A percentile compares a stretch with the other conserved stretches of the same genome.
Conservation (phyloP, 352 stramenopile species). For the Ophiocytium majus region DNA sequence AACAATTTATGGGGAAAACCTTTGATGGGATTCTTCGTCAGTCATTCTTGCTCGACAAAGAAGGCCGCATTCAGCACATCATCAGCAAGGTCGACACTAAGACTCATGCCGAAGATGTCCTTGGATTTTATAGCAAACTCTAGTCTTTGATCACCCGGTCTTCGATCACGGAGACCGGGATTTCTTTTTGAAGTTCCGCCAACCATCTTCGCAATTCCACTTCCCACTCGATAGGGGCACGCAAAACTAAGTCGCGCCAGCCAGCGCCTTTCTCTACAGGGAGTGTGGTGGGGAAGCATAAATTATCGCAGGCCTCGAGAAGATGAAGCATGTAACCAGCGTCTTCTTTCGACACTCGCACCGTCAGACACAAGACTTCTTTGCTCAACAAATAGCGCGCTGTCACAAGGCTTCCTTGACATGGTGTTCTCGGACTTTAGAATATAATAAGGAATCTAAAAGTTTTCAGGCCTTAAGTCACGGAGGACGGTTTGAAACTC, state of each 20-base stretch:
- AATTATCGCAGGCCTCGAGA: background rate
- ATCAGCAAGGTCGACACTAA: background rate
- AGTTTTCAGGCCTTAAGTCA: background rate
- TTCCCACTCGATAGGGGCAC: background rate
- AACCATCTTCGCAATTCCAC: background rate
- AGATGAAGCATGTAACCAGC: background rate
- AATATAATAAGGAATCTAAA: slow-evolving; percentile 5
- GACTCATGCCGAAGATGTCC: background rate
- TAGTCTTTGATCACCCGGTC: background rate
- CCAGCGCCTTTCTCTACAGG: background rate
- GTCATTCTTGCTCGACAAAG: background rate
- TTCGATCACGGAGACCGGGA: background rate
- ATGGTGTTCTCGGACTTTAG: background rate
- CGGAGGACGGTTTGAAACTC: background rate
- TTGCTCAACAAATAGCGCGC: background rate
- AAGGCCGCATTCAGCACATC: background rate
- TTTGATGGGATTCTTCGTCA: slow-evolving; percentile 6
- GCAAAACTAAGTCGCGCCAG: background rate
- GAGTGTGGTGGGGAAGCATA: background rate
- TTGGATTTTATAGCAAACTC: background rate
- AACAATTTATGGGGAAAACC: background rate
- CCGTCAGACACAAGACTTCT: background rate
- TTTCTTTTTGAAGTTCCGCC: background rate
- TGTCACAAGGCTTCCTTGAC: slow-evolving; percentile 5
- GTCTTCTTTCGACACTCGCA: slow-evolving; percentile 1